Evolutionary conservation across 2,329 filamentous ascomycete species (phyloP), one percentile per base, ranked within the genome.

Genomic region (Trichophyton equinum): DNA sequence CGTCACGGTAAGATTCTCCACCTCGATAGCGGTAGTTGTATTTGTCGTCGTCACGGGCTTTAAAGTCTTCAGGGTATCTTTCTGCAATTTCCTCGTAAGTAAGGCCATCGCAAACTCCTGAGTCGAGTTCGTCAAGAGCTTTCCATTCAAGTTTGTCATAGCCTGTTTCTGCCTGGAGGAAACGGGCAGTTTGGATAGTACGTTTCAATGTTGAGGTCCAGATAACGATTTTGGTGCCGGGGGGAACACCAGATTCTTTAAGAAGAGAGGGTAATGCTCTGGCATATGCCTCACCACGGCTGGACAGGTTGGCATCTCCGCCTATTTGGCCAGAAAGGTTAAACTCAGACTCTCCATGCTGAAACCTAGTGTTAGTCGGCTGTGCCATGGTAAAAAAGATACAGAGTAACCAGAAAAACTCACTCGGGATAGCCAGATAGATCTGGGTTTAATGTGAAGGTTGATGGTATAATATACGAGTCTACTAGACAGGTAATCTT

Each of bases 381-480:
- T n/a, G n/a, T 42, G 44, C 30, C n/a, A 47, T 20, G n/a, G 22
- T 2, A 15, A 36, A 15, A 36, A 4, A 30, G 20, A 18, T 27
- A 13, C 13, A 51, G 8, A 47, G 20, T 1, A 22, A 22, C 9
- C 7, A 13, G 8, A 25, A 18, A 8, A 42, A 81, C 85, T 75
- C 79, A 92, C 89, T 65, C 94, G 82, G 66, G 94, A 97, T 58
- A 99, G 78, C 94, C 94, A 99, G 66, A 99, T 95, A 3, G 91
- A 95, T 61, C 94, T 85, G 18, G 92, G 92, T 65, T 92, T 92
- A 73, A 99, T 99, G 76, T 99, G 94, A 44, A 99, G 81, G 72
- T 97, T 99, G 86, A 97, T 96, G 62, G 97, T 84, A 73, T 96
- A 99, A 76, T 99, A 99, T 53, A 99, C 92, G 51, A 99, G 86